Conservation (phyloP, 352 stramenopile genomes). For the Pythium sp. region DNA sequence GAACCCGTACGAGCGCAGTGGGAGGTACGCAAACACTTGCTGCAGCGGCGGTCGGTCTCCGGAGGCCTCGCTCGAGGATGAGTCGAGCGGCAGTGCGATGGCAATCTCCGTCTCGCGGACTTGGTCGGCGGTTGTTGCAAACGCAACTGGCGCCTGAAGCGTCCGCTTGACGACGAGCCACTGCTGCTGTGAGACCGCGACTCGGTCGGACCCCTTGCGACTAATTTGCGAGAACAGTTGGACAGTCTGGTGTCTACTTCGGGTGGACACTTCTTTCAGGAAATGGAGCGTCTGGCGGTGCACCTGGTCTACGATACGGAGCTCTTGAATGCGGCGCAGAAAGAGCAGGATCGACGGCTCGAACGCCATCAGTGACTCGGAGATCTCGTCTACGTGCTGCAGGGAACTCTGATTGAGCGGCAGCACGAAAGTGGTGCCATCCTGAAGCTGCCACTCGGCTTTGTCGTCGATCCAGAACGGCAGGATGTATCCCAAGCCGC, state of each 20-base stretch:
- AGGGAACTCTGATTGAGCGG: conserved; percentile 57
- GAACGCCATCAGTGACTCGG: conserved; percentile 57
- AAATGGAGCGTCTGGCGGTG: conserved; percentile 37
- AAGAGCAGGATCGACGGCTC: conserved; percentile 83
- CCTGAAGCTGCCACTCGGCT: conserved; percentile 32
- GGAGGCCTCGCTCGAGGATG: background rate
- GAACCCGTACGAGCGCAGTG: conserved; percentile 77
- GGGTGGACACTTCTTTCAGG: conserved; percentile 27
- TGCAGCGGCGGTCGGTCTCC: conserved; percentile 51
- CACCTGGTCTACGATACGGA: conserved; percentile 50
- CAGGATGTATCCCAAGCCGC: conserved; percentile 74
- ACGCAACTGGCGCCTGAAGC: conserved; percentile 25
- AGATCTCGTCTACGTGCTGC: conserved; percentile 49
- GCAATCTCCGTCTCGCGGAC: conserved; percentile 48
- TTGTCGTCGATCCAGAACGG: conserved; percentile 71
- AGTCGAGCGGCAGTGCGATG: conserved; percentile 43
- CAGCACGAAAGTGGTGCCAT: conserved; percentile 74
- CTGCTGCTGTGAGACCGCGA: conserved; percentile 30
- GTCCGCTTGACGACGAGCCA: conserved; percentile 63
- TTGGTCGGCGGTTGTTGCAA: conserved; percentile 13
- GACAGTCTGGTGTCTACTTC: conserved; percentile 27
- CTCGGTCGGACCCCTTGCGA: conserved; percentile 8
- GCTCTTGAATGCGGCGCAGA: conserved; percentile 60
- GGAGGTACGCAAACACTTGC: conserved; percentile 83
- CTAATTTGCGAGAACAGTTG: conserved; percentile 37